phyloP scores from a whole-genome alignment of 805 yeast species.

The Myxozyma mucilagina region DNA sequence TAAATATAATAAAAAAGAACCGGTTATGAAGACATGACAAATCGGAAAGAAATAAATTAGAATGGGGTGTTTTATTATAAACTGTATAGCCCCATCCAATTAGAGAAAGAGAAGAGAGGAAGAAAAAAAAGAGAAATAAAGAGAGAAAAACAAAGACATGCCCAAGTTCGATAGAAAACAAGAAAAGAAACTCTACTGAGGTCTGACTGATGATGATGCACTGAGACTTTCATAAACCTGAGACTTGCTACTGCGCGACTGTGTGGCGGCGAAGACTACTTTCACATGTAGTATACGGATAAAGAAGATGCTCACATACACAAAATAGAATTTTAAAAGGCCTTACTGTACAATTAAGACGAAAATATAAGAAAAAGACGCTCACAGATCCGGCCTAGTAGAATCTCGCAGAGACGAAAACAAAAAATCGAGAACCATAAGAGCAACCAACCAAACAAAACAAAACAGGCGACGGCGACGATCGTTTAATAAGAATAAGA shows the following conservation, averaged over 20 bases:
- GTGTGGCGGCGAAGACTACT: too few species aligned
- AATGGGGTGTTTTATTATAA: too few species aligned
- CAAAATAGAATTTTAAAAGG: background rate
- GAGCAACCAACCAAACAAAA: background rate
- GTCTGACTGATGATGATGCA: background rate
- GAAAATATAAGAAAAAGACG: background rate
- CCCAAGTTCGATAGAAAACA: too few species aligned
- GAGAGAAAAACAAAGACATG: background rate
- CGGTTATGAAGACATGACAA: too few species aligned
- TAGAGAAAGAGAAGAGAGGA: background rate
- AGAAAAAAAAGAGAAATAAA: background rate
- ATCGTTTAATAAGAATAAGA: background rate
- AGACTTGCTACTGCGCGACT: background rate
- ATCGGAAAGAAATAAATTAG: too few species aligned
- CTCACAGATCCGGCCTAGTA: constrained; percentile 1
- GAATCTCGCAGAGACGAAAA: background rate
- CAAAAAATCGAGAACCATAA: background rate
- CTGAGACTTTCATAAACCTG: background rate
- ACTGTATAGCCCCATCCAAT: background rate
- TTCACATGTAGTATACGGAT: background rate
- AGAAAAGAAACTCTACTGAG: too few species aligned
- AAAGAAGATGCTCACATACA: background rate
- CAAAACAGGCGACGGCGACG: background rate
- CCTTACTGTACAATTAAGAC: background rate
- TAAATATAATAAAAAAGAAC: too few species aligned